Evolutionary conservation across 2,329 filamentous ascomycete species (phyloP).

Genomic region (Mycosphaerella sp.): DNA sequence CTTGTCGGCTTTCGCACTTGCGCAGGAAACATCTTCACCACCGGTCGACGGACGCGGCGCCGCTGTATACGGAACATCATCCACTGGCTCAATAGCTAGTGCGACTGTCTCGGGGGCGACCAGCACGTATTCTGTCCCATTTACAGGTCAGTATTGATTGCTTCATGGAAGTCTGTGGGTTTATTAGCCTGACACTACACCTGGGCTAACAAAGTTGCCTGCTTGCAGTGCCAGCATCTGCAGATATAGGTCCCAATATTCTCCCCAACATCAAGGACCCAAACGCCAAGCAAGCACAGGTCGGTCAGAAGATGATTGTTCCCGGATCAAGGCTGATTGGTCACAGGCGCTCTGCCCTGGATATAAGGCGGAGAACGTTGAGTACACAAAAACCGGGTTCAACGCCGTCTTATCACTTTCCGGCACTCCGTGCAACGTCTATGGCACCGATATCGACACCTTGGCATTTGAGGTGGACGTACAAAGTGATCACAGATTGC

Average conservation of each 20-base stretch:
- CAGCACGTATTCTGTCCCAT: conserved; percentile 28
- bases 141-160: conserved; percentile 18
- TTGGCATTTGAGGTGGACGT: conserved; percentile 58
- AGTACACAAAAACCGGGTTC: conserved; percentile 44
- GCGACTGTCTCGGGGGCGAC: conserved; percentile 28
- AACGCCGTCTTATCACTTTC: conserved; percentile 49
- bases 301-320: too few relatives aligned
- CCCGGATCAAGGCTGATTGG: too few relatives aligned
- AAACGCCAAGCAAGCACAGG: conserved; percentile 55
- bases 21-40: conserved; percentile 19
- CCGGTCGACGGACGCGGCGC: conserved; percentile 21
- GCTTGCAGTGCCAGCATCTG: conserved; percentile 27
- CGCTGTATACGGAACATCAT: conserved; percentile 12
- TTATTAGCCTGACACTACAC: background rate
- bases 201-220: background rate
- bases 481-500: conserved; percentile 54
- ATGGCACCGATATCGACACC: conserved; percentile 65
- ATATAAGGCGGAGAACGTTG: conserved; percentile 50
- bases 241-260: conserved; percentile 38
- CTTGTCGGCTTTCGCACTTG: conserved; percentile 19
- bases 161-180: background rate
- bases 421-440: conserved; percentile 61
- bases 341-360: conserved; percentile 47
- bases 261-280: conserved; percentile 60
- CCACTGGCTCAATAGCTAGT: conserved; percentile 20